Evolutionary conservation across 805 yeast species (phyloP).

Genomic region (Barnettozyma sp.): DNA sequence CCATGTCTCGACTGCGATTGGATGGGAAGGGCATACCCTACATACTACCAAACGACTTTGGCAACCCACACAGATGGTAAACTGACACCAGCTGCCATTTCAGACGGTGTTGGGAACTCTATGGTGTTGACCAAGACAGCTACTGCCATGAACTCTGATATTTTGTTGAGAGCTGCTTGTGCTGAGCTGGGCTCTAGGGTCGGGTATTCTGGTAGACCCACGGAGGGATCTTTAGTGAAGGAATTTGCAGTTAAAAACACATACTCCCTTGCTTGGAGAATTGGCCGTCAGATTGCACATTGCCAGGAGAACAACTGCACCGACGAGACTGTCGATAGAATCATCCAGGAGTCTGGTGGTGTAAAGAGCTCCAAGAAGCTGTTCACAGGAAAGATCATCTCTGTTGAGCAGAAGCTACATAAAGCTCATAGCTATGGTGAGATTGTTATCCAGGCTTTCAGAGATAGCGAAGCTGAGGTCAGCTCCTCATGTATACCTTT

Average conservation of each 20-base stretch:
- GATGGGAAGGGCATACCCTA: conserved; percentile 45
- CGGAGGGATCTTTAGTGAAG: conserved; percentile 11
- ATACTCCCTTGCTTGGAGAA: conserved; percentile 42
- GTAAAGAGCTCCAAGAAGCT: conserved; percentile 25
- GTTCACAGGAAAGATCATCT: conserved; percentile 39
- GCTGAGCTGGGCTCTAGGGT: conserved; percentile 39
- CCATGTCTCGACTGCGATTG: conserved; percentile 33
- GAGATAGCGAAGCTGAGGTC: conserved; percentile 17
- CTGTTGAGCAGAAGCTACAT: conserved; percentile 33
- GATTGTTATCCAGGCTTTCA: conserved; percentile 26
- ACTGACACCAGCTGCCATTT: conserved; percentile 25
- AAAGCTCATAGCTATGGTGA: conserved; percentile 43
- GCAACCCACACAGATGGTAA: conserved; percentile 20
- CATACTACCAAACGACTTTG: conserved; percentile 37
- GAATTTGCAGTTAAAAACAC: conserved; percentile 29
- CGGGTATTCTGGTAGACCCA: conserved; percentile 23
- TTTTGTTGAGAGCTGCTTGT: conserved; percentile 33
- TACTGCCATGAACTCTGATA: conserved; percentile 29
- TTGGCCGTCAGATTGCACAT: conserved; percentile 35
- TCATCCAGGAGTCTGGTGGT: conserved; percentile 29
- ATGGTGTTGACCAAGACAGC: conserved; percentile 29
- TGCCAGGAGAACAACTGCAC: conserved; percentile 17
- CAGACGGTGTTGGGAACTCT: conserved; percentile 40
- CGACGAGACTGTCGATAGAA: conserved; percentile 1
- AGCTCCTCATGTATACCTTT: conserved; percentile 3